Evolutionary conservation across 495 filamentous ascomycete genomes (phyloP), one percentile per base, ranked within the genome.

Genomic region (Xylaria bambusicola): DNA sequence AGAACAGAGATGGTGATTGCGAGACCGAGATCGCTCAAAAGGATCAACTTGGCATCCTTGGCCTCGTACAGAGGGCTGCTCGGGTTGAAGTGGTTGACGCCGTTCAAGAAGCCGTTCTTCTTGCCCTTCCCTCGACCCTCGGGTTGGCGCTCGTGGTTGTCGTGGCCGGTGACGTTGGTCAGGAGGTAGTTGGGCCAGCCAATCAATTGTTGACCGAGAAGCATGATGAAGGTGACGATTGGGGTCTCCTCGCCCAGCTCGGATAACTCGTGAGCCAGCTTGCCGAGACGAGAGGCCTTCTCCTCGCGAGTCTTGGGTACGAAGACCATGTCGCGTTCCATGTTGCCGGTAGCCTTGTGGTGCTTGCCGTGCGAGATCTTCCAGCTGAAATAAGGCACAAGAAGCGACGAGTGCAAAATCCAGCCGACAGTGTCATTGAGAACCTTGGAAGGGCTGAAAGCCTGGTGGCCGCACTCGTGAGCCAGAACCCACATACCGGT

Each of bases 291-390:
- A 49, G 79, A 83, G 31, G 90, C 89, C 64, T 88, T 89, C 71
- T 87, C 72, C 48, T 91, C 82, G 35, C 92, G 85, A 57, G 90
- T 92, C 79, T 88, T 90, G 35, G 94, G 94, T 2, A 96, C 81
- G 77, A 97, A 97, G 58, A 97, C 94, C 92, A 97, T 97, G 76
- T 98, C 94, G 65, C 92, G 90, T 72, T 93, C 91, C 66, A 98
- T 80, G 82, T 98, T 83, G 60, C 92, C 94, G 40, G 94, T 98
- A 49, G 92, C 91, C 81, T 97, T 93, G 83, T 96, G 91, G 79
- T 96, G 91, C 83, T 93, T 92, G 73, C 89, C 86, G 77, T 96
- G 91, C 61, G 89, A 91, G 74, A 94, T 88, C 79, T 93, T 92
- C 91, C 91, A 96, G 63, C 89, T 91, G 76, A 92, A 94, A 77